phyloP scores from a whole-genome alignment of 345 rosid genomes.

The Alliaria petiolata region DNA sequence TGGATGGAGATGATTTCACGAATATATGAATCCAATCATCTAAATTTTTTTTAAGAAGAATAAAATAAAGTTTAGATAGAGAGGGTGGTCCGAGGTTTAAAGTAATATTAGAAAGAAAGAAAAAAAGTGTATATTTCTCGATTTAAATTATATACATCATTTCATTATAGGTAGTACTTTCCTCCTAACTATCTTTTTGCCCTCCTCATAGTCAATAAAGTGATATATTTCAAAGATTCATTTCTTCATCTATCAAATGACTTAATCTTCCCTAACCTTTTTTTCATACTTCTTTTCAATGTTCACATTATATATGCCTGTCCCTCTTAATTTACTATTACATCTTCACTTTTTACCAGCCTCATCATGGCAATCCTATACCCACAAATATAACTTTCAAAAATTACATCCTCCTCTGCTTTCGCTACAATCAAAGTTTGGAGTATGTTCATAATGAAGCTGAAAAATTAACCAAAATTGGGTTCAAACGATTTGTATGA shows the following conservation, averaged over 20 bases:
- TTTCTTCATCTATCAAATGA: background rate
- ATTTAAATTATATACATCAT: background rate
- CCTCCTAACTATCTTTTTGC: constrained; percentile 19
- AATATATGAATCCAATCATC: constrained; percentile 15
- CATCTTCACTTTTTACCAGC: constrained; percentile 8
- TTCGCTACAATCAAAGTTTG: background rate
- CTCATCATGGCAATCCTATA: constrained; percentile 9
- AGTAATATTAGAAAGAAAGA: background rate
- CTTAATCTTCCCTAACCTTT: constrained; percentile 15
- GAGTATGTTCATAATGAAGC: background rate
- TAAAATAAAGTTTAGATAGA: constrained; percentile 19
- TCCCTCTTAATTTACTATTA: background rate
- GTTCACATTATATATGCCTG: constrained; percentile 6
- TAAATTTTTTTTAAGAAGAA: constrained; percentile 10
- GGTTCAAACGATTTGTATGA: too few species aligned
- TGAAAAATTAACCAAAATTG: background rate
- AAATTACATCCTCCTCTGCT: background rate
- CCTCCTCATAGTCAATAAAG: constrained; percentile 17
- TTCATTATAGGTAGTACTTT: constrained; percentile 14
- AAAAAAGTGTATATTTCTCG: background rate
- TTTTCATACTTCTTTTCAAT: background rate
- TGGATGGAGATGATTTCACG: constrained; percentile 9
- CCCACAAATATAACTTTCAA: background rate
- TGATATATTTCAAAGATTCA: constrained; percentile 21
- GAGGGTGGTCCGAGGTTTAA: constrained; percentile 20